phyloP scores from a whole-genome alignment of 2,329 filamentous ascomycete genomes.

The Fusarium pilosicola region DNA sequence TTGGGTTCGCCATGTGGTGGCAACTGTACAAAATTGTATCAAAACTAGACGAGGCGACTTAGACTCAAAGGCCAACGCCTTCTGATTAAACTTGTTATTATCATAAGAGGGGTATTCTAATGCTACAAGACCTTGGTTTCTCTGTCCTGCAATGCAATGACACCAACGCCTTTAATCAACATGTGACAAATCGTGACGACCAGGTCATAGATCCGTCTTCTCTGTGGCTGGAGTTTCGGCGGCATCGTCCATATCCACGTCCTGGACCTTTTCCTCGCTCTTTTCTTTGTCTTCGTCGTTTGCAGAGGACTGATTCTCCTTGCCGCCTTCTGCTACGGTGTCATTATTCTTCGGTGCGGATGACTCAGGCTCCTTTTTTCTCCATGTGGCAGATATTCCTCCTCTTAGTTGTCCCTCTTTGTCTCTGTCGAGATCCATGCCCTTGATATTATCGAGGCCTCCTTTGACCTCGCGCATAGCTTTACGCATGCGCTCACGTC shows the following conservation, averaged over 20 bases:
- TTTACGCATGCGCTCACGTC: slow-evolving; percentile 66
- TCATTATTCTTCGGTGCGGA: slow-evolving; percentile 43
- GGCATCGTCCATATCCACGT: slow-evolving; percentile 49
- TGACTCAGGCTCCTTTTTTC: slow-evolving; percentile 44
- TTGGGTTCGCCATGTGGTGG: background rate
- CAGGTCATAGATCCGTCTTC: slow-evolving; percentile 26
- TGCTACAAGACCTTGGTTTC: slow-evolving; percentile 38
- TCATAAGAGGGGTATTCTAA: slow-evolving; percentile 44
- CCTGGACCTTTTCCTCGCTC: slow-evolving; percentile 34
- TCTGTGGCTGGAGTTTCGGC: slow-evolving; percentile 23
- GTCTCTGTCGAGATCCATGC: slow-evolving; percentile 39
- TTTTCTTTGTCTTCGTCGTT: slow-evolving; percentile 19
- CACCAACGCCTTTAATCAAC: slow-evolving; percentile 38
- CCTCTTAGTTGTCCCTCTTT: slow-evolving; percentile 43
- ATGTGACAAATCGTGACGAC: slow-evolving; percentile 19
- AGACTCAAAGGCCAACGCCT: slow-evolving; percentile 17
- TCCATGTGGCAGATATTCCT: slow-evolving; percentile 50
- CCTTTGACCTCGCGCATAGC: slow-evolving; percentile 63
- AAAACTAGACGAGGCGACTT: slow-evolving; percentile 25
- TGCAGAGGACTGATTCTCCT: slow-evolving; percentile 55
- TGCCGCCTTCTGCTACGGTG: slow-evolving; percentile 53
- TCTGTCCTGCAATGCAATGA: slow-evolving; percentile 35
- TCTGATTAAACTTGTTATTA: slow-evolving; percentile 32
- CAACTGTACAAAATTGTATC: slow-evolving; percentile 29
- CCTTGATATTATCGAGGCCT: slow-evolving; percentile 47